These are phyloP conservation scores for Orbilia brochopaga DNA, from an alignment of 2,329 filamentous ascomycete species.

Conservation along the genomic window DNA sequence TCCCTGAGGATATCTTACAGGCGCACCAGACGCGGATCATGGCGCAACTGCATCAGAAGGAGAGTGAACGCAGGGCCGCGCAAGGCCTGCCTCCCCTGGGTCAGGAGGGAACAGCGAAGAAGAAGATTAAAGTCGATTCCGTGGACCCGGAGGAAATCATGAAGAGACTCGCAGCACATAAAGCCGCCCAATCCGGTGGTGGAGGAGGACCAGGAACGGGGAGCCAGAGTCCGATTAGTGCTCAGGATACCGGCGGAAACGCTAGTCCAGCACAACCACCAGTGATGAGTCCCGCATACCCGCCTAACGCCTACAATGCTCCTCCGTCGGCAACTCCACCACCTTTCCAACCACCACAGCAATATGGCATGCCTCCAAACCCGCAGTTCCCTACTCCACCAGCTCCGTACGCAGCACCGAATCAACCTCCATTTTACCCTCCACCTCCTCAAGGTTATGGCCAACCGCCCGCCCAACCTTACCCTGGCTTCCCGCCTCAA, in stretches of 20 bases:
- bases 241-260: slow-evolving; percentile 63
- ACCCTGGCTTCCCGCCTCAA: slow-evolving; percentile 33
- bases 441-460: slow-evolving; percentile 56
- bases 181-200: slow-evolving; percentile 69
- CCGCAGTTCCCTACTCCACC: slow-evolving; percentile 53
- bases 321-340: slow-evolving; percentile 39
- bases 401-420: slow-evolving; percentile 54
- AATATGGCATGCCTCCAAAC: slow-evolving; percentile 33
- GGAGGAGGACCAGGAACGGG: slow-evolving; percentile 67
- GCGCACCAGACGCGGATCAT: slow-evolving; percentile 86
- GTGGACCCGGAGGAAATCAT: slow-evolving; percentile 80
- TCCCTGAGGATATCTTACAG: slow-evolving; percentile 82
- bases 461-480: slow-evolving; percentile 32
- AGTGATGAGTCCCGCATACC: slow-evolving; percentile 51
- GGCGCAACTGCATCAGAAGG: slow-evolving; percentile 81
- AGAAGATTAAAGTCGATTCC: slow-evolving; percentile 73
- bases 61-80: slow-evolving; percentile 78
- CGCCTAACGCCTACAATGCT: slow-evolving; percentile 64
- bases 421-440: slow-evolving; percentile 61
- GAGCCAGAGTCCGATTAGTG: slow-evolving; percentile 62
- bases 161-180: slow-evolving; percentile 77
- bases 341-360: slow-evolving; percentile 27
- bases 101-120: slow-evolving; percentile 64
- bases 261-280: slow-evolving; percentile 60
- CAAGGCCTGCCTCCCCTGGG: slow-evolving; percentile 84